These are phyloP conservation scores for Alternaria arborescens DNA, from an alignment of 2,329 filamentous ascomycete genomes.

Conservation along the genomic window DNA sequence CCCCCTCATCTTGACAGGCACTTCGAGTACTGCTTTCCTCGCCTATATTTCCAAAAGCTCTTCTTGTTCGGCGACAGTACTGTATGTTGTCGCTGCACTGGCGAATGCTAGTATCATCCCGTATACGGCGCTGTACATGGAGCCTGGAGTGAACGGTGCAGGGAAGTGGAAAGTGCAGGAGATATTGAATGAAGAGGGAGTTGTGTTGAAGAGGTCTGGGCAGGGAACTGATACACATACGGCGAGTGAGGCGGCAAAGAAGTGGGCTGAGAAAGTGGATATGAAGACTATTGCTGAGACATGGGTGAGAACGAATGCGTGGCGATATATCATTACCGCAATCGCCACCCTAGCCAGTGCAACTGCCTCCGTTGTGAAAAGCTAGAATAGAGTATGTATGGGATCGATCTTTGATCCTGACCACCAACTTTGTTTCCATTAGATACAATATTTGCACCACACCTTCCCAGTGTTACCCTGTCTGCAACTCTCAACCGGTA, in stretches of 20 bases:
- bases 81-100: conserved; percentile 39
- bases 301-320: conserved; percentile 30
- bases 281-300: conserved; percentile 31
- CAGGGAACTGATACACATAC: conserved; percentile 26
- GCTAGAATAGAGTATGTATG: not conserved
- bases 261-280: conserved; percentile 29
- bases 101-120: conserved; percentile 45
- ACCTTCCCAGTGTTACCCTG: not conserved
- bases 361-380: conserved; percentile 14
- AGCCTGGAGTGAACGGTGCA: conserved; percentile 51
- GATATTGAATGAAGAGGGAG: conserved; percentile 37
- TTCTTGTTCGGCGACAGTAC: conserved; percentile 7
- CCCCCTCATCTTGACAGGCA: conserved; percentile 47
- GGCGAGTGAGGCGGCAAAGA: conserved; percentile 22
- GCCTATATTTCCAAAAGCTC: conserved; percentile 22
- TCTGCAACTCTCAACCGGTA: too few species aligned
- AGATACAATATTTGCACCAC: not conserved
- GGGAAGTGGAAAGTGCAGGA: conserved; percentile 51
- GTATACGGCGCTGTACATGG: conserved; percentile 52
- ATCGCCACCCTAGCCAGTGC: conserved; percentile 27
- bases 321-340: conserved; percentile 29
- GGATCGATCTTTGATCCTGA: not conserved
- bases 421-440: not conserved
- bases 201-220: conserved; percentile 20
- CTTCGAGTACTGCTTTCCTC: conserved; percentile 44